A percentile compares a stretch with the other conserved stretches of the same genome.
Evolutionary conservation across 129 eudicot genomes (phyloP).

Genomic region (Kitagawia praeruptora): DNA sequence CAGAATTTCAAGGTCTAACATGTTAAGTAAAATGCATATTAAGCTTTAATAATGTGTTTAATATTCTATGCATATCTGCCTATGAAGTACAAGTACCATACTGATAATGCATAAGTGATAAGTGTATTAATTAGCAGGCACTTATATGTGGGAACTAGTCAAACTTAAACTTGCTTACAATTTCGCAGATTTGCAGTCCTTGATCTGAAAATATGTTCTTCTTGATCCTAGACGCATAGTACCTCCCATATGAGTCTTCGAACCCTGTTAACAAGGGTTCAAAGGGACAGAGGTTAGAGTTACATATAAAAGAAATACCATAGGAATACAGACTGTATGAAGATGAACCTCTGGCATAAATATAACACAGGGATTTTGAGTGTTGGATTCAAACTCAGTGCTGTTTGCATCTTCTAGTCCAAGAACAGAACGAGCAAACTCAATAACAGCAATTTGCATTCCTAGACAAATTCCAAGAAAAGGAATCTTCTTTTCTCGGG

Average conservation of each 20-base stretch:
- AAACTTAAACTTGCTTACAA: conserved; percentile 40
- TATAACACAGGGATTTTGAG: conserved; percentile 74
- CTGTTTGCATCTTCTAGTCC: conserved; percentile 77
- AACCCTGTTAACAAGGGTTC: conserved; percentile 44
- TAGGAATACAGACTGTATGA: conserved; percentile 12
- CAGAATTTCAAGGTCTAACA: neutral
- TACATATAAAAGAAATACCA: neutral
- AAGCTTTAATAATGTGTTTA: neutral
- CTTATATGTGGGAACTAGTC: neutral
- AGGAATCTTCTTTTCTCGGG: conserved; percentile 69
- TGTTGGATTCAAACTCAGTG: conserved; percentile 76
- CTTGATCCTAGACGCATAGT: conserved; percentile 97
- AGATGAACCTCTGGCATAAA: conserved; percentile 85
- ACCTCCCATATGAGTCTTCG: conserved; percentile 97
- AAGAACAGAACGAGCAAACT: conserved; percentile 75
- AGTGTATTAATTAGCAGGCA: neutral
- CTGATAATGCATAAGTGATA: neutral
- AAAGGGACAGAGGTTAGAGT: conserved; percentile 1
- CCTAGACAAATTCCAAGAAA: conserved; percentile 89
- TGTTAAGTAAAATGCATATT: neutral
- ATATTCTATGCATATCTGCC: neutral
- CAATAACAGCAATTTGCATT: conserved; percentile 90
- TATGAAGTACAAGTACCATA: neutral
- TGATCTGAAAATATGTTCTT: conserved; percentile 66
- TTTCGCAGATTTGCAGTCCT: conserved; percentile 64